Conservation (phyloP, 2,329 filamentous ascomycete species). For the Zymoseptoria ardabiliae region DNA sequence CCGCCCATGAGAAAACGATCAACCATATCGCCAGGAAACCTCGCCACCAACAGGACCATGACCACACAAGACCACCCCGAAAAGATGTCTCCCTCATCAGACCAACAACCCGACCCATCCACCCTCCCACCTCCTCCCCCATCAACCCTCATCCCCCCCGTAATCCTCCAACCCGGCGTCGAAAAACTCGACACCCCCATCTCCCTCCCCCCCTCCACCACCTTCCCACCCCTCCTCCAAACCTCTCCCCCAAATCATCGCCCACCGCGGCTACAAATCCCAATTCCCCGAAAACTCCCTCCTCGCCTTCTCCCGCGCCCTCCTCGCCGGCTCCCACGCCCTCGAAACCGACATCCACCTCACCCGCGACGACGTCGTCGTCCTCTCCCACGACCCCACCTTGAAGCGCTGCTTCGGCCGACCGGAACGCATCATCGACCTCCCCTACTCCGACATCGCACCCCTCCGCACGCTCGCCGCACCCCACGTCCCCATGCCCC, state of each 20-base stretch:
- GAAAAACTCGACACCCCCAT: constrained; percentile 22
- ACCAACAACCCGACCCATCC: not conserved
- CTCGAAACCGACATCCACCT: constrained; percentile 86
- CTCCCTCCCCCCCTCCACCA: constrained; percentile 16
- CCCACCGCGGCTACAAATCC: constrained; percentile 72
- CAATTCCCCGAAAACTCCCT: constrained; percentile 80
- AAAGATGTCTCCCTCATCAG: not conserved
- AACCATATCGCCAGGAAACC: not conserved
- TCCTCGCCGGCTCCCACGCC: constrained; percentile 67
- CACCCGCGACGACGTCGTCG: constrained; percentile 72
- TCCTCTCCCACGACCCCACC: constrained; percentile 62
- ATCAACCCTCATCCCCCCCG: constrained; percentile 18
- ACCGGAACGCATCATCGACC: constrained; percentile 65
- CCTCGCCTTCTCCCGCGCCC: constrained; percentile 65
- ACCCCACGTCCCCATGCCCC: constrained; percentile 65
- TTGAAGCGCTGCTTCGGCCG: constrained; percentile 76
- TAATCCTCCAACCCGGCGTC: constrained; percentile 26
- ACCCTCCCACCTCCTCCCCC: not conserved
- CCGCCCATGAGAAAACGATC: not conserved
- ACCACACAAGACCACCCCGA: not conserved
- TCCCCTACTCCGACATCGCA: constrained; percentile 66
- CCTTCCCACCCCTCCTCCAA: constrained; percentile 19
- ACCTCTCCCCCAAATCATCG: constrained; percentile 61
- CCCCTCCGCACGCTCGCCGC: constrained; percentile 58
- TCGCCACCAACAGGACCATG: not conserved